phyloP scores from a whole-genome alignment of 2,329 filamentous ascomycete species.

The Neopestalotiopsis sp. region DNA sequence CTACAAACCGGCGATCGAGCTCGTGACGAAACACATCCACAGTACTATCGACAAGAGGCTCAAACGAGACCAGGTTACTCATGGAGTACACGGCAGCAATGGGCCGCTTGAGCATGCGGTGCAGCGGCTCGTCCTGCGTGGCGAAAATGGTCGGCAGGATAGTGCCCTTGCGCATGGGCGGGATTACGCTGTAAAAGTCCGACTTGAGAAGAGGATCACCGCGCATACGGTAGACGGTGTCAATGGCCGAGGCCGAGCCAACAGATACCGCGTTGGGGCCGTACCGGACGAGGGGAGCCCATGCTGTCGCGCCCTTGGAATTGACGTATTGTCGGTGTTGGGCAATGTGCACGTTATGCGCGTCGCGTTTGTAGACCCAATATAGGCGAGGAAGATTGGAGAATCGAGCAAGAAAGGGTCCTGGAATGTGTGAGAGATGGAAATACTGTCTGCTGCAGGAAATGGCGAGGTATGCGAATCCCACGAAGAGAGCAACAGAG shows the following conservation, averaged over 20 bases:
- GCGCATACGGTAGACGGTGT: background rate
- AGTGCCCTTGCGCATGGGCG: background rate
- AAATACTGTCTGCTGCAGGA: too few species aligned
- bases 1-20: background rate
- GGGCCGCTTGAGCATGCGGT: background rate
- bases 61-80: background rate
- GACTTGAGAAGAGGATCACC: background rate
- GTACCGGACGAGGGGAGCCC: background rate
- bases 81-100: background rate
- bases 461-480: too few species aligned
- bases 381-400: background rate
- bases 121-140: background rate
- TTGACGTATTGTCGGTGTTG: slow-evolving; percentile 4
- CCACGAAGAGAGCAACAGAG: too few species aligned
- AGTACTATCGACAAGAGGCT: background rate
- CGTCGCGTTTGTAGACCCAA: background rate
- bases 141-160: slow-evolving; percentile 4
- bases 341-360: background rate
- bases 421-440: slow-evolving; percentile 1
- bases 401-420: background rate
- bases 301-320: too few species aligned
- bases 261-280: slow-evolving; percentile 5
- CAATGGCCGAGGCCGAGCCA: background rate
- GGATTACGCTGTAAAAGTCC: slow-evolving; percentile 5
- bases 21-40: background rate